Base-by-base conservation (phyloP, 1,139 yeast genomes). In the Saccharomyces hybrid region DNA sequence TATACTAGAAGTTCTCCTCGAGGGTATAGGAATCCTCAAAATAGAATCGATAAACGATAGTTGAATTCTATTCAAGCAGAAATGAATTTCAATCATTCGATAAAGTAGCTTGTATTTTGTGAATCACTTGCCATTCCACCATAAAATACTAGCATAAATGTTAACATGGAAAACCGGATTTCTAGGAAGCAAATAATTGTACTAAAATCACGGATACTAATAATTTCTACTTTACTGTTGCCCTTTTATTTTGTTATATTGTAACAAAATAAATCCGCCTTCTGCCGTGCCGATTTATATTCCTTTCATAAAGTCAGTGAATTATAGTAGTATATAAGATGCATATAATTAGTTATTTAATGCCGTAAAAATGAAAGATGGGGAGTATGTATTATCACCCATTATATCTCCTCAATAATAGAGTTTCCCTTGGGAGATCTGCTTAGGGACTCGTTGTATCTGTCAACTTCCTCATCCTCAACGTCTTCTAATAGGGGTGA, bases 401-500 rank as follows among this genome's bases (percentile, higher is more conserved):
- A n/a, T 57, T 56, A 58, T 28, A 55, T 20, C 54, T 65, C 68
- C 50, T 66, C 69, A 26, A 67, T 54, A 27, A 67, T 56, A 3
- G 69, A 58, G 5, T 55, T 52, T 2, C 64, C 64, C 13, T 50
- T 54, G 20, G 68, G 67, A 9, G 66, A 56, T 20, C 54, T 55
- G 44, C 50, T 47, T 9, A 64, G 50, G 3, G 64, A 60, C 42
- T 55, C 54, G 29, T 57, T 56, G 57, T 61, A 67, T 48, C 71
- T 59, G 27, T 55, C 53, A 6, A 58, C 34, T 48, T 67, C 71
- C 50, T 59, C 70, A 51, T 67, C 71, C 32, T 65, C 68, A 2
- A 67, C 63, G 8, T 66, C 68, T 53, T 66, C 70, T 20, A 67
- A 53, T 2, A 61, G 50, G 6, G 64, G 64, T 2, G 68, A 59